These are phyloP conservation scores for Amauroascus niger DNA, from an alignment of 2,329 filamentous ascomycete genomes.

Conservation along the genomic window DNA sequence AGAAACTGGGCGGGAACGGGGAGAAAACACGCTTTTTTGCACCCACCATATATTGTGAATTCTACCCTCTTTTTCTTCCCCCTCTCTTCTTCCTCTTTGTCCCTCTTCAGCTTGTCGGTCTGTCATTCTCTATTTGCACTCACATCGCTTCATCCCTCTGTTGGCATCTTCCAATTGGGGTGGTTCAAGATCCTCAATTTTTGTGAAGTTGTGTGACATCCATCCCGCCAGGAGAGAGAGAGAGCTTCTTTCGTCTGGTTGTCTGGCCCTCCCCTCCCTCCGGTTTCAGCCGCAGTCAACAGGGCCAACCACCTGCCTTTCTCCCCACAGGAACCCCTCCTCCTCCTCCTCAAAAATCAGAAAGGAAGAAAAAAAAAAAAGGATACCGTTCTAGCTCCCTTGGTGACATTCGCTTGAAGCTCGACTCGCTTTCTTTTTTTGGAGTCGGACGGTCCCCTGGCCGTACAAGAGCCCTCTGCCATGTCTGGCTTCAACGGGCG, in stretches of 20 bases:
- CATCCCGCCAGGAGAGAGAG: too few species aligned
- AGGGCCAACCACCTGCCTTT: not conserved
- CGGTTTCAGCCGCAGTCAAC: not conserved
- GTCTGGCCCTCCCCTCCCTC: not conserved
- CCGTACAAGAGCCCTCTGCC: conserved; percentile 11
- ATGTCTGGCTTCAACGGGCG: conserved; percentile 71
- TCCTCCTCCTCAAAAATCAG: not conserved
- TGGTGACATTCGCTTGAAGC: not conserved
- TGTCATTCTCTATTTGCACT: too few species aligned
- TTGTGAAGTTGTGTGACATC: not conserved
- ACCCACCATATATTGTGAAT: too few species aligned
- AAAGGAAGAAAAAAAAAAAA: too few species aligned
- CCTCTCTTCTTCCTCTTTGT: not conserved
- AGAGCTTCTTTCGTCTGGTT: too few species aligned
- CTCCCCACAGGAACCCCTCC: not conserved
- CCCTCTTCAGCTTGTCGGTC: too few species aligned
- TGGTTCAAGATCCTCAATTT: too few species aligned
- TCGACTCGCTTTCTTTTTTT: conserved; percentile 4
- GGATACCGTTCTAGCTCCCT: not conserved
- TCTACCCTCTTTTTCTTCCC: not conserved
- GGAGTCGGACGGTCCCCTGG: not conserved
- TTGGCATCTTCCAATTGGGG: too few species aligned
- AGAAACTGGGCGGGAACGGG: too few species aligned
- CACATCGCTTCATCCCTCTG: too few species aligned
- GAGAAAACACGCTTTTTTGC: too few species aligned